A percentile compares a stretch with the other conserved stretches of the same genome.
Evolutionary conservation across 2,329 filamentous ascomycete genomes (phyloP).

Genomic region (Helotiales sp.): DNA sequence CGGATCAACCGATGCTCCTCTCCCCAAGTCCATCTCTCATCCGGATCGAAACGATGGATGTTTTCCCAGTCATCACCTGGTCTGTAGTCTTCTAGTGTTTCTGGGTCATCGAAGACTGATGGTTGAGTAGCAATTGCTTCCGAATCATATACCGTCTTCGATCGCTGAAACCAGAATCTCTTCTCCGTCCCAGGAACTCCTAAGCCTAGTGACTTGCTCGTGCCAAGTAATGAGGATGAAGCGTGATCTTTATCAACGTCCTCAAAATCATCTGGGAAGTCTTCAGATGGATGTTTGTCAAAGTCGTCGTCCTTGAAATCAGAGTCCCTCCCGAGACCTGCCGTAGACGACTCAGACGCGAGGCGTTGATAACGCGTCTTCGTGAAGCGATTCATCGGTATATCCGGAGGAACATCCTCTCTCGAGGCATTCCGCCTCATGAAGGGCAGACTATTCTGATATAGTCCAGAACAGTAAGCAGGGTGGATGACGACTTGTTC

Average conservation of each 20-base stretch:
- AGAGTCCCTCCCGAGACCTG: not conserved
- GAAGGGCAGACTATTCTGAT: not conserved
- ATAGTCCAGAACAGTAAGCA: not conserved
- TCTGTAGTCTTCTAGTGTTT: constrained; percentile 22
- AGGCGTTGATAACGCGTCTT: constrained; percentile 13
- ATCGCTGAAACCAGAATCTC: constrained; percentile 29
- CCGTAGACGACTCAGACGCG: not conserved
- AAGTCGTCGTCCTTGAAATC: not conserved
- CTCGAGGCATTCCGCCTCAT: constrained; percentile 6
- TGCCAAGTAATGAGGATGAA: constrained; percentile 1
- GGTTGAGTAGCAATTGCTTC: constrained; percentile 28
- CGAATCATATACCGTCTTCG: constrained; percentile 20
- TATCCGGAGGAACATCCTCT: constrained; percentile 8
- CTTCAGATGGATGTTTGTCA: not conserved
- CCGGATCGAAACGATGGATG: constrained; percentile 40
- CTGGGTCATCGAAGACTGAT: constrained; percentile 29
- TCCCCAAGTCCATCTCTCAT: constrained; percentile 39
- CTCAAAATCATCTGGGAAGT: not conserved
- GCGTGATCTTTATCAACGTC: constrained; percentile 11
- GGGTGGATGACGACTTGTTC: not conserved
- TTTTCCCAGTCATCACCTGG: constrained; percentile 38
- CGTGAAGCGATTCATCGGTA: constrained; percentile 15
- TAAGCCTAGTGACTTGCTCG: constrained; percentile 8
- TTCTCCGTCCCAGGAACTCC: constrained; percentile 20
- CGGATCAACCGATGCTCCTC: constrained; percentile 35